These are phyloP conservation scores for Didymella pomorum DNA, from an alignment of 2,329 filamentous ascomycete species.

Conservation along the genomic window DNA sequence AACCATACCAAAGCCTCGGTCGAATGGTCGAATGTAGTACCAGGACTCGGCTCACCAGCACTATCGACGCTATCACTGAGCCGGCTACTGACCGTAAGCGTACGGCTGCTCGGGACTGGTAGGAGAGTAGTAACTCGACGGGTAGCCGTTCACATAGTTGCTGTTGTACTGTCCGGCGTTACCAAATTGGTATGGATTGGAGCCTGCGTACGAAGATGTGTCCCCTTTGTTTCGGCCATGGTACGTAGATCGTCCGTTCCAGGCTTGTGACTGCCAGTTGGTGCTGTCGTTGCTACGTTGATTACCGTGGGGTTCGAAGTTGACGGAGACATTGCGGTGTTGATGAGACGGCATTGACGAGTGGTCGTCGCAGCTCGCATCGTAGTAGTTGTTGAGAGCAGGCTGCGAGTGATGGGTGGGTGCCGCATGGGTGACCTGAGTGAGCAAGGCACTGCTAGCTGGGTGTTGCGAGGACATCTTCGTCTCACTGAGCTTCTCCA, in stretches of 20 bases:
- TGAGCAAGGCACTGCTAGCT: conserved; percentile 7
- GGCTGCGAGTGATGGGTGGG: conserved; percentile 36
- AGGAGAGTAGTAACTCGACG: conserved; percentile 25
- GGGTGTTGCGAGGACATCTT: conserved; percentile 12
- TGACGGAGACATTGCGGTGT: conserved; percentile 20
- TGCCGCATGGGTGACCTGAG: conserved; percentile 9
- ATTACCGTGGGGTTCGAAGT: conserved; percentile 29
- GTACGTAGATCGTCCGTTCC: conserved; percentile 24
- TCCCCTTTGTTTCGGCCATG: conserved; percentile 36
- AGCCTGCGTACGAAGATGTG: conserved; percentile 26
- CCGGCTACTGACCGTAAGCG: conserved; percentile 24
- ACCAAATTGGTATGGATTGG: conserved; percentile 34
- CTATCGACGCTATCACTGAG: background rate
- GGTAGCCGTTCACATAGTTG: conserved; percentile 31
- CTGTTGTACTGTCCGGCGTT: conserved; percentile 26
- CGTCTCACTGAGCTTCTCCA: conserved; percentile 28
- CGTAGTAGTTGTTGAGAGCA: conserved; percentile 32
- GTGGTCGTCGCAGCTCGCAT: conserved; percentile 22
- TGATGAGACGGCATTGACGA: conserved; percentile 23
- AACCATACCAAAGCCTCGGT: background rate
- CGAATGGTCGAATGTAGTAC: background rate
- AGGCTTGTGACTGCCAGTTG: conserved; percentile 26
- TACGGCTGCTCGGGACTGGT: conserved; percentile 31
- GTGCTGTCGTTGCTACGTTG: conserved; percentile 25
- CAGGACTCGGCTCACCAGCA: background rate